Evolutionary conservation across 2,329 filamentous ascomycete genomes (phyloP).

Genomic region (Acephala macrosclerotiorum): DNA sequence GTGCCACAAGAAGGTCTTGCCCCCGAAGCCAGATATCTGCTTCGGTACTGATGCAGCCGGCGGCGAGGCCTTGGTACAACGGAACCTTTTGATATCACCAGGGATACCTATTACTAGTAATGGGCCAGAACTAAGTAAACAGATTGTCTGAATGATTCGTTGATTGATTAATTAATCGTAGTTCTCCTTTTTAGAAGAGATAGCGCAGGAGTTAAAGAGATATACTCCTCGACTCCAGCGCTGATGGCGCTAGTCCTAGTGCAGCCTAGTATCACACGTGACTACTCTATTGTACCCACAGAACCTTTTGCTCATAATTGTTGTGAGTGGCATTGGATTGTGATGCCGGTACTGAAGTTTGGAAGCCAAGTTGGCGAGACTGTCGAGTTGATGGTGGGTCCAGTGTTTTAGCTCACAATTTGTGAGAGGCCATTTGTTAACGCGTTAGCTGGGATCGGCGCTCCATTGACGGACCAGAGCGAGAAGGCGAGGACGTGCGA

Average conservation of each 20-base stretch:
- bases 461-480: not conserved
- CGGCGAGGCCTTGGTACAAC: slow-evolving; percentile 64
- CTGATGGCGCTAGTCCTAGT: no score
- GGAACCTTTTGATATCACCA: slow-evolving; percentile 63
- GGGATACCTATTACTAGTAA: no score
- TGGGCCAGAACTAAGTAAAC: no score
- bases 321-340: slow-evolving; percentile 70
- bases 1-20: slow-evolving; percentile 65
- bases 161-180: no score
- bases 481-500: not conserved
- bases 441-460: not conserved
- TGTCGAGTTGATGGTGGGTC: not conserved
- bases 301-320: slow-evolving; percentile 69
- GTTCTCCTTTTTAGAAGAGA: no score
- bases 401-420: not conserved
- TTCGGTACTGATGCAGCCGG: slow-evolving; percentile 69
- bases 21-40: slow-evolving; percentile 69
- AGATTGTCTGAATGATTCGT: no score
- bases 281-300: no score
- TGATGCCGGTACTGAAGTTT: slow-evolving; percentile 55
- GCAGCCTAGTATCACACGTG: no score
- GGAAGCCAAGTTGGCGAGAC: not conserved
- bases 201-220: no score
- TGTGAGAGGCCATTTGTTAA: not conserved
- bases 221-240: no score